phyloP scores from a whole-genome alignment of 345 rosid genomes.

The Populus davidiana region DNA sequence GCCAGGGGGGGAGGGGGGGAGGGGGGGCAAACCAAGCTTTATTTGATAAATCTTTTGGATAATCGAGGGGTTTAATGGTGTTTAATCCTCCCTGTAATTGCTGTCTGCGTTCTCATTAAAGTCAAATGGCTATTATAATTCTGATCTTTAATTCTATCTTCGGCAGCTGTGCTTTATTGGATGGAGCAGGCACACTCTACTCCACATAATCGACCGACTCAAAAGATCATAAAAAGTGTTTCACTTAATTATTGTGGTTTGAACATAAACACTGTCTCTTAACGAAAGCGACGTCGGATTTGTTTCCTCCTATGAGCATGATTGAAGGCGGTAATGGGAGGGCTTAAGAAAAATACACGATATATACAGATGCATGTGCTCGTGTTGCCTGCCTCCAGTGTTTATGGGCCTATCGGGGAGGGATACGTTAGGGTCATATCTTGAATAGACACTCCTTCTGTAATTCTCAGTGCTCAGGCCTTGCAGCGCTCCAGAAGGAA shows the following conservation, averaged over 20 bases:
- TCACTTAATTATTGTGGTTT: neutral
- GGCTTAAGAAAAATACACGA: constrained; percentile 3
- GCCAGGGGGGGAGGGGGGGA: neutral
- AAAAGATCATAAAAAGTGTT: neutral
- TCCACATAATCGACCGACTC: neutral
- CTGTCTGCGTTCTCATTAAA: neutral
- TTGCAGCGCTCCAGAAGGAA: constrained; percentile 15
- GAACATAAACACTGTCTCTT: neutral
- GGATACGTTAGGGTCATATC: constrained; percentile 31
- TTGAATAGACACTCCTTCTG: constrained; percentile 21
- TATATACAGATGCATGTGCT: constrained; percentile 44
- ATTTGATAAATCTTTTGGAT: neutral
- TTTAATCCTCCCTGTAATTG: neutral
- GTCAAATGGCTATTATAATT: neutral
- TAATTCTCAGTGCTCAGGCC: neutral
- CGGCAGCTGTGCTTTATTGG: neutral
- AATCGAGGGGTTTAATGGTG: neutral
- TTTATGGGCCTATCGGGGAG: constrained; percentile 26
- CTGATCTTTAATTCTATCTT: neutral
- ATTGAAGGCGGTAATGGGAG: constrained; percentile 9
- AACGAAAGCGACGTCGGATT: neutral
- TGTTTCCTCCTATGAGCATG: neutral
- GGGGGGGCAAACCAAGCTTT: constrained; percentile 6
- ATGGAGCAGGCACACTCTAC: neutral
- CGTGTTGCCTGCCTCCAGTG: constrained; percentile 28